Evolutionary conservation across 345 rosid species (phyloP).

Genomic region (Hypericum perforatum): DNA sequence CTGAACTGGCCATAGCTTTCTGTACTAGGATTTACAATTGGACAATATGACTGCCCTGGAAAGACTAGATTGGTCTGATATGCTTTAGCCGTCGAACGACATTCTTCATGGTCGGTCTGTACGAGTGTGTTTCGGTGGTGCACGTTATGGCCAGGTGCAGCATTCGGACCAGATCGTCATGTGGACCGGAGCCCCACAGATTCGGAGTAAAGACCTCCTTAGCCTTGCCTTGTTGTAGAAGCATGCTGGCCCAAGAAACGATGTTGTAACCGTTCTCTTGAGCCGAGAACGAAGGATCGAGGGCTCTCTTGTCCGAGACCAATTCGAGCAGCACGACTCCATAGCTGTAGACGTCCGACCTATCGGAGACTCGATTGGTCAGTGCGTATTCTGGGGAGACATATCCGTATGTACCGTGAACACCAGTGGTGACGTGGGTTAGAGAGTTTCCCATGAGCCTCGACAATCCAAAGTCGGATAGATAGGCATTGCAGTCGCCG

Average conservation of each 20-base stretch:
- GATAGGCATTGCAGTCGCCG: slow-evolving; percentile 22
- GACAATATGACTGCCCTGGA: too few relatives aligned
- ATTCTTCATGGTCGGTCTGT: slow-evolving; percentile 28
- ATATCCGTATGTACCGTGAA: slow-evolving; percentile 29
- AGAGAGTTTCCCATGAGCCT: slow-evolving; percentile 30
- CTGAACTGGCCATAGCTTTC: too few relatives aligned
- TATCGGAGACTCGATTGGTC: slow-evolving; percentile 30
- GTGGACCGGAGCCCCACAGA: slow-evolving; percentile 26
- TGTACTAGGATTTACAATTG: too few relatives aligned
- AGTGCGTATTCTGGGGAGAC: slow-evolving; percentile 25
- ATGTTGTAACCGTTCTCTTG: slow-evolving; percentile 29
- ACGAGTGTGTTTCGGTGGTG: slow-evolving; percentile 18
- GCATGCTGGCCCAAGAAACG: slow-evolving; percentile 31
- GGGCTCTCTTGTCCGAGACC: slow-evolving; percentile 25
- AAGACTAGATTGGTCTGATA: slow-evolving; percentile 11
- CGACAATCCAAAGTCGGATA: slow-evolving; percentile 31
- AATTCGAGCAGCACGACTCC: slow-evolving; percentile 35
- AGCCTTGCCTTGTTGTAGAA: slow-evolving; percentile 19
- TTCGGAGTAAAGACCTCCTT: slow-evolving; percentile 25
- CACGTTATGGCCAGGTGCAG: slow-evolving; percentile 25
- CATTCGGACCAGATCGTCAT: slow-evolving; percentile 20
- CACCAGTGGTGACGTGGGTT: slow-evolving; percentile 30
- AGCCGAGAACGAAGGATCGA: slow-evolving; percentile 31
- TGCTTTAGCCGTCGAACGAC: slow-evolving; percentile 22
- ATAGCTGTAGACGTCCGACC: slow-evolving; percentile 32